phyloP scores from a whole-genome alignment of 768 basidiomycete species.

The Crepidotus variabilis region DNA sequence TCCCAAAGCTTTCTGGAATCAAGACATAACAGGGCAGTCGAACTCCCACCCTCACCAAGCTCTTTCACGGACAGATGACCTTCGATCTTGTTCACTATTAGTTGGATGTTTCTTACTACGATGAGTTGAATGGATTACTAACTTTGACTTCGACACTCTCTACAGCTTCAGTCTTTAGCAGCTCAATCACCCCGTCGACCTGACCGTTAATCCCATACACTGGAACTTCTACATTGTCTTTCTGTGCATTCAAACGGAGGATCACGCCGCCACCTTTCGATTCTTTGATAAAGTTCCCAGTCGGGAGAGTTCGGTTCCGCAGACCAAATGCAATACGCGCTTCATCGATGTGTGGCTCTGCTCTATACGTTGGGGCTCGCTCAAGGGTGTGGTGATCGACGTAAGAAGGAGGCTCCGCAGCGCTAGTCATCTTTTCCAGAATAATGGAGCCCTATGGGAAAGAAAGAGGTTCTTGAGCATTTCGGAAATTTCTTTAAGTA shows the following conservation, averaged over 20 bases:
- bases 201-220: constrained; percentile 49
- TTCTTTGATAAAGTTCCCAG: constrained; percentile 54
- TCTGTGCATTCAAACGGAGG: constrained; percentile 51
- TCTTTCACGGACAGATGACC: constrained; percentile 57
- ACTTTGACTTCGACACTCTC: constrained; percentile 66
- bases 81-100: constrained; percentile 46
- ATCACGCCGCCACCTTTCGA: constrained; percentile 49
- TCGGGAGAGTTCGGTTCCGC: constrained; percentile 33
- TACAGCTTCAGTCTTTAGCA: constrained; percentile 52
- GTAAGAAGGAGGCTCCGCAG: constrained; percentile 51
- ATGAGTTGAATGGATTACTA: too few species aligned
- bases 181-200: constrained; percentile 54
- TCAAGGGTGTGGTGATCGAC: constrained; percentile 31
- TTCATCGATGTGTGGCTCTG: constrained; percentile 50
- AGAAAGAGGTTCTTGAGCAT: too few species aligned
- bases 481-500: too few species aligned
- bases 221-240: constrained; percentile 47
- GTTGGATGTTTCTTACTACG: too few species aligned
- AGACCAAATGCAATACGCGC: constrained; percentile 46
- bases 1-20: constrained; percentile 56
- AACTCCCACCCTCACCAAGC: constrained; percentile 63
- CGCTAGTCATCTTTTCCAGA: constrained; percentile 5
- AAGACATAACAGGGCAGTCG: constrained; percentile 47
- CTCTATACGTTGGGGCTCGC: constrained; percentile 47
- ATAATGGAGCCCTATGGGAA: too few species aligned